Percentiles rank a stretch among this genome's conserved stretches.
phyloP scores from a whole-genome alignment of 2,329 filamentous ascomycete genomes.

The Pseudogymnoascus sp. region DNA sequence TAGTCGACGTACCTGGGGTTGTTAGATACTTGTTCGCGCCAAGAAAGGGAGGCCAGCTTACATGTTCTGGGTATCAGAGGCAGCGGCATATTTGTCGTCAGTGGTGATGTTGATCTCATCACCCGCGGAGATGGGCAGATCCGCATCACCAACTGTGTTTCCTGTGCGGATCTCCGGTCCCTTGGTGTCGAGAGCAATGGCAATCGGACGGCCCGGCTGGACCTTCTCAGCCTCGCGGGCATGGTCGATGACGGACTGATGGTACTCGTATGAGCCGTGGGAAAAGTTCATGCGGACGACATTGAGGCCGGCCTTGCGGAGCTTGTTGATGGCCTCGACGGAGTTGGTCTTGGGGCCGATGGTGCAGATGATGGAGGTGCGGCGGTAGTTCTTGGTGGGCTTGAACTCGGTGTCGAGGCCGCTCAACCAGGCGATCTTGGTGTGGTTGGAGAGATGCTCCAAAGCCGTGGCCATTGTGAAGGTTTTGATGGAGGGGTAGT shows the following conservation, averaged over 20 bases:
- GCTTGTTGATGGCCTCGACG: conserved; percentile 89
- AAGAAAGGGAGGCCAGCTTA: conserved; percentile 41
- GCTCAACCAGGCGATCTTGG: conserved; percentile 59
- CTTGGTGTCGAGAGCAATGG: conserved; percentile 84
- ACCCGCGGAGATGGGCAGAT: conserved; percentile 76
- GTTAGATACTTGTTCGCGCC: too few species aligned
- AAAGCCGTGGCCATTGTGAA: conserved; percentile 54
- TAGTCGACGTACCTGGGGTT: conserved; percentile 81
- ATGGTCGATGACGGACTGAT: conserved; percentile 97
- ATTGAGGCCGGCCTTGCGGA: conserved; percentile 86
- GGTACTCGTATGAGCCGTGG: conserved; percentile 90
- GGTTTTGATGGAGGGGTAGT: neutral
- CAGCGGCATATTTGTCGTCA: conserved; percentile 80
- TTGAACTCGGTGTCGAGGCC: conserved; percentile 80
- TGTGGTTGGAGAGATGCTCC: conserved; percentile 76
- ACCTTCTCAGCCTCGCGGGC: conserved; percentile 75
- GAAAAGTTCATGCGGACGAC: conserved; percentile 99
- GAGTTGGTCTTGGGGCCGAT: conserved; percentile 99
- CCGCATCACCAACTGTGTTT: conserved; percentile 62
- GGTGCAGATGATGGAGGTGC: conserved; percentile 97
- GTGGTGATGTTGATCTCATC: conserved; percentile 92
- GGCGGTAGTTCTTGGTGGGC: conserved; percentile 83
- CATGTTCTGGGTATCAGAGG: conserved; percentile 89
- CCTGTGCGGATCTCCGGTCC: conserved; percentile 83
- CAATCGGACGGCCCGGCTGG: conserved; percentile 76